Base-by-base conservation (phyloP, 192 early-diverging fungal species). In the Thoreauomyces humboldtii region DNA sequence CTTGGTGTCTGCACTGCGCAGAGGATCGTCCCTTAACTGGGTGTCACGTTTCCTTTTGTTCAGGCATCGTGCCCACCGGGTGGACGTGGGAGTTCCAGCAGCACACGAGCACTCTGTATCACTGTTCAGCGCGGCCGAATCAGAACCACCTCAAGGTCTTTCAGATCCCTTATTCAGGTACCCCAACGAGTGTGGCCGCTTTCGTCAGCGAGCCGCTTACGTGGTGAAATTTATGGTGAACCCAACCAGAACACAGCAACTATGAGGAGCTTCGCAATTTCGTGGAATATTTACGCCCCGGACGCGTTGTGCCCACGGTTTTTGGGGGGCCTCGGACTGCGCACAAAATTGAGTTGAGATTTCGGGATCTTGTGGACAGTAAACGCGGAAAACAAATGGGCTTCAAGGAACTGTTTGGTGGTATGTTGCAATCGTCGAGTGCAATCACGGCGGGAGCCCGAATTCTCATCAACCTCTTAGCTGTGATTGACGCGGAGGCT, bases 191-290 rank as follows among this genome's bases (percentile, higher is more conserved):
- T n/a, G 11, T 9, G 38, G 38, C 38, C 11, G 38, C 11, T 9
- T 41, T 9, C 11, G 9, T 41, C n/a, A 12, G 38, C 38, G 9
- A 12, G n/a, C 38, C 38, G 11, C 38, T 41, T 41, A 12, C n/a
- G 38, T n/a, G n/a, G n/a, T n/a, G n/a, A n/a, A n/a, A n/a, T n/a
- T n/a, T n/a, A n/a, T n/a, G n/a, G n/a, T n/a, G n/a, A n/a, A n/a
- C n/a, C n/a, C n/a, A n/a, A 41, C 17, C 25, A 2, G 92, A 94
- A 60, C 91, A 94, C 61, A 91, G 90, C 2, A 90, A 87, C 29
- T 94, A 91, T 70, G 77, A 80, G 14, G 92, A 94, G 66, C 73
- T 92, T 2, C 88, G 87, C 0, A 75, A 77, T 4, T 92, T 94
- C 31, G 27, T 63, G 11, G 42, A n/a, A 29, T 63, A 52, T 33